Conservation (phyloP, 768 basidiomycete genomes). For the Lanmaoa pseudosensibilis region DNA sequence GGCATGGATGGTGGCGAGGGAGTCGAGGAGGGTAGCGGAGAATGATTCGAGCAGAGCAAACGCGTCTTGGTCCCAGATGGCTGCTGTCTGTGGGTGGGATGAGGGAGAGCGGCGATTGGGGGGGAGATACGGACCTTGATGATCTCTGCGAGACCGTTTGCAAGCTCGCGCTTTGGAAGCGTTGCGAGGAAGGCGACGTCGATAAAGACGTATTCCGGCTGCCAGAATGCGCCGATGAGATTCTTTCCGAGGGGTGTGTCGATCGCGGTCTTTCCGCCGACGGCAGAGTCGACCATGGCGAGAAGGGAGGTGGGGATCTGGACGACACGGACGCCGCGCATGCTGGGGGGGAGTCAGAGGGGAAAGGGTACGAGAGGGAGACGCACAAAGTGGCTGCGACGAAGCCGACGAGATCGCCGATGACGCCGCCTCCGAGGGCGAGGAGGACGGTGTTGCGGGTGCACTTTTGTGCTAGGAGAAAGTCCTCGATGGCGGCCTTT, state of each 20-base stretch:
- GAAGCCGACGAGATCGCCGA: constrained; percentile 95
- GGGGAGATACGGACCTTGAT: constrained; percentile 68
- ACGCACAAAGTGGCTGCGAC: constrained; percentile 95
- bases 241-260: constrained; percentile 99
- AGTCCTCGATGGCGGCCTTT: constrained; percentile 94
- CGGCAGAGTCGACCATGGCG: constrained; percentile 97
- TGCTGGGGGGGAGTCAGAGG: constrained; percentile 49
- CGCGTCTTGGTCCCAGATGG: constrained; percentile 94
- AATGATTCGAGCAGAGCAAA: constrained; percentile 87
- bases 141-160: constrained; percentile 99
- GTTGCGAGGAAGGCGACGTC: constrained; percentile 95
- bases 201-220: constrained; percentile 96
- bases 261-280: constrained; percentile 99
- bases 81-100: constrained; percentile 71
- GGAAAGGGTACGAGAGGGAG: rapidly evolving
- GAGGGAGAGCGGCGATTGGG: background rate
- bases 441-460: constrained; percentile 92
- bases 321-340: constrained; percentile 94
- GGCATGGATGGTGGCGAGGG: constrained; percentile 63
- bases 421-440: constrained; percentile 94
- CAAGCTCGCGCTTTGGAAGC: constrained; percentile 87
- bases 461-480: constrained; percentile 80
- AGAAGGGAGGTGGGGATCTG: constrained; percentile 96
- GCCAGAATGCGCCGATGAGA: constrained; percentile 97
- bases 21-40: constrained; percentile 80